phyloP scores from a whole-genome alignment of 305 asterid species.

The Fraxinus platypoda region DNA sequence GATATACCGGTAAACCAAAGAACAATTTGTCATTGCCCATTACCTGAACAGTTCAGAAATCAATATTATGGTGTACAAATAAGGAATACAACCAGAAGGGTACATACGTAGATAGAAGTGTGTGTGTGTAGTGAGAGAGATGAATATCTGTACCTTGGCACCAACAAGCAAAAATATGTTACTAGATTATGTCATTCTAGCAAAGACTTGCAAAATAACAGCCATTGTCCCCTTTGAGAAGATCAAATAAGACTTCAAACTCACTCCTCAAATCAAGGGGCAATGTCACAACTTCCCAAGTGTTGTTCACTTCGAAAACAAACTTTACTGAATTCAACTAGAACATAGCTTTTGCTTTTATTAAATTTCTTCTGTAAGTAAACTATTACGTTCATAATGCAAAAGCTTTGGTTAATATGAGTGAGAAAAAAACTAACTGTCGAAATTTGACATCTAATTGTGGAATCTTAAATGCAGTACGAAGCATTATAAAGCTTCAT shows the following conservation, averaged over 20 bases:
- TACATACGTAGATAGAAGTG: not conserved
- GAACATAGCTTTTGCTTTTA: not conserved
- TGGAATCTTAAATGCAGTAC: not conserved
- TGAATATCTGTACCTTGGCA: not conserved
- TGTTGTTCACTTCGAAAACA: not conserved
- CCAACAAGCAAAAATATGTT: not conserved
- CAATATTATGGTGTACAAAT: not conserved
- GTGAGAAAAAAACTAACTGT: not conserved
- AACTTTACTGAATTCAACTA: not conserved
- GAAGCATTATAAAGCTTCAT: conserved; percentile 5
- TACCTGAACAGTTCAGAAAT: conserved; percentile 40
- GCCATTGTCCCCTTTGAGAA: not conserved
- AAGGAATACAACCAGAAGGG: conserved; percentile 10
- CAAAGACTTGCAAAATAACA: not conserved
- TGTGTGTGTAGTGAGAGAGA: not conserved
- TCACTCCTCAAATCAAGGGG: not conserved
- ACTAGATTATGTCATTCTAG: not conserved
- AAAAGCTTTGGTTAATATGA: not conserved
- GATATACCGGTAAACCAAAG: conserved; percentile 45
- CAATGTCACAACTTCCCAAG: not conserved
- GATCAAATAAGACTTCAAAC: not conserved
- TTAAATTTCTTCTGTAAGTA: not conserved
- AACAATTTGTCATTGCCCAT: conserved; percentile 46
- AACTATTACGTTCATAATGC: not conserved
- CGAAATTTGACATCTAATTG: not conserved